phyloP scores from a whole-genome alignment of 768 basidiomycete genomes.

The Termitomyces sp. region DNA sequence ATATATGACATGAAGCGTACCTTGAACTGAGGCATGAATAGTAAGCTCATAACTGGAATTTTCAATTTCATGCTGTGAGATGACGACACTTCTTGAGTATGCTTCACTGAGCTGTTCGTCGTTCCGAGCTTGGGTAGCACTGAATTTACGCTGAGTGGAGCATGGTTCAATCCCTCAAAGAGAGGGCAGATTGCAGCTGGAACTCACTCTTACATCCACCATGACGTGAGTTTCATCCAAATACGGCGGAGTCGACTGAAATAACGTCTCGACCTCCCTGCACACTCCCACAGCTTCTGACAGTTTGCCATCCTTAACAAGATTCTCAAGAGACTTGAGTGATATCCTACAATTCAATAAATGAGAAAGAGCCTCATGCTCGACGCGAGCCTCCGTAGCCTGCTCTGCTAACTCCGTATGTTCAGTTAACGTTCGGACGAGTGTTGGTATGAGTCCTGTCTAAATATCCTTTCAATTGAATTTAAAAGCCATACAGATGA shows the following conservation, averaged over 20 bases:
- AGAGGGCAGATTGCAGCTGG: not conserved
- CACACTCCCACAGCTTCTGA: slow-evolving; percentile 54
- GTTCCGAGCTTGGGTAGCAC: slow-evolving; percentile 47
- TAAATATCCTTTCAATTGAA: slow-evolving; percentile 23
- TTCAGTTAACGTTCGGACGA: slow-evolving; percentile 47
- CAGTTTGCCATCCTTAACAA: slow-evolving; percentile 54
- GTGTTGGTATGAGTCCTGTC: slow-evolving; percentile 62
- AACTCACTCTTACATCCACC: slow-evolving; percentile 51
- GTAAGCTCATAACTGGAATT: slow-evolving; percentile 37
- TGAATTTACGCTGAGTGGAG: slow-evolving; percentile 43
- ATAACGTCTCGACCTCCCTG: slow-evolving; percentile 32
- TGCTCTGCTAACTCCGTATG: slow-evolving; percentile 65
- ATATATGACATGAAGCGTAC: slow-evolving; percentile 15
- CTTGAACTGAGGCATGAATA: slow-evolving; percentile 46
- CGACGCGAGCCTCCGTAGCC: slow-evolving; percentile 46
- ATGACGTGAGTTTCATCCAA: slow-evolving; percentile 48
- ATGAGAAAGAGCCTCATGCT: slow-evolving; percentile 47
- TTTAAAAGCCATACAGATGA: not conserved
- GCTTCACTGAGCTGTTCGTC: slow-evolving; percentile 73
- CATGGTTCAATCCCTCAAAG: not conserved
- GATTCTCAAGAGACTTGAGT: slow-evolving; percentile 34
- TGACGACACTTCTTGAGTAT: slow-evolving; percentile 50
- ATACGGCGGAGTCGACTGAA: slow-evolving; percentile 44
- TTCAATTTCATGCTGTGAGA: slow-evolving; percentile 34
- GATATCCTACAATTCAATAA: slow-evolving; percentile 46